Evolutionary conservation across 345 rosid species (phyloP), one percentile per base, ranked within the genome.

Genomic region (Linum usitatissimum): DNA sequence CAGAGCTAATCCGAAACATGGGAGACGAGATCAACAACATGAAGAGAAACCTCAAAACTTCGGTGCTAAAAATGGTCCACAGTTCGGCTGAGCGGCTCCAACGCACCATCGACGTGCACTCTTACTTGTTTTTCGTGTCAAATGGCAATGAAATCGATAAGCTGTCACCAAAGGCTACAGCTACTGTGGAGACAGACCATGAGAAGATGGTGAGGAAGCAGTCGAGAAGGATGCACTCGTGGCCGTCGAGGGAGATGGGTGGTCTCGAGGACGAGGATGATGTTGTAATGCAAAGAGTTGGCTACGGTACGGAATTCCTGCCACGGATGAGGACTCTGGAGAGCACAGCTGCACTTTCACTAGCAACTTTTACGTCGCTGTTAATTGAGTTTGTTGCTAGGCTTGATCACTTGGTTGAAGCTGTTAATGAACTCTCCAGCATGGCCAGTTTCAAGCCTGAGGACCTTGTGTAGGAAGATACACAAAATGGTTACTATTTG

Each of bases 371-470:
- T 57, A 76, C 85, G 53, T 83, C 88, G 5, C 68, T 86, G 72
- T 85, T 83, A 12, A 74, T 81, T 45, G 86, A 83, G 69, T 86
- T 83, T 55, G 86, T 81, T 49, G 86, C 78, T 4, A 75, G 92
- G 80, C 75, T 83, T 65, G 77, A 83, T 66, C 84, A 80, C 74
- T 68, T 81, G 82, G 86, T 80, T 38, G 86, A 80, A 62, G 86
- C 80, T 42, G 88, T 78, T 9, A 86, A 80, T 54, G 70, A 70
- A 49, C 86, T 86, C 15, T 77, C 86, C 19, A 78, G 63, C 57
- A 57, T 76, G 81, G 84, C 92, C 30, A 78, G 77, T 67, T 78
- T 86, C 78, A 74, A 78, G 70, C 66, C 53, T 15, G 70, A 78
- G 58, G 63, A 18, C 63, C 53, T 73, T 67, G 69, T 77, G 64